Base-by-base conservation (phyloP, 495 filamentous ascomycete genomes). In the Paragyromitra xinjiangensis region DNA sequence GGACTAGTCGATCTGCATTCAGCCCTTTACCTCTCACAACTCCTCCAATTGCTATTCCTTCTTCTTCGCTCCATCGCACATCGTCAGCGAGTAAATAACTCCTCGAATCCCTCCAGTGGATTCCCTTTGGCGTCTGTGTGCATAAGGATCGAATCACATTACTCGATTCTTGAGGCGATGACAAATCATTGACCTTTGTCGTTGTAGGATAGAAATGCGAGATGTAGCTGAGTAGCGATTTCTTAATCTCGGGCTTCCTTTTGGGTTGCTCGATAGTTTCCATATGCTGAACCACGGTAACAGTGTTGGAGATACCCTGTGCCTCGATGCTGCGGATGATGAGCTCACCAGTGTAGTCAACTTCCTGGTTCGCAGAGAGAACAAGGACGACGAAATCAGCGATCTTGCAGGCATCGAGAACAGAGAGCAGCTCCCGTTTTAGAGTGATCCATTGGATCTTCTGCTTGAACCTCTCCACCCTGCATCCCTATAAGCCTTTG, bases 61-160 rank as follows among this genome's bases (percentile, higher is more conserved):
- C 88, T 4, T 84, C 84, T 9, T 87, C 86, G 11, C 88, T 86
- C 89, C 92, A 95, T 80, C 88, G 83, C 22, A 97, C 87, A 64
- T 93, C 88, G 76, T 99, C 95, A 7, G 94, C 89, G 29, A 97
- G 85, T 91, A 99, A 93, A 92, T 95, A 99, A 77, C 93, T 95
- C 74, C 95, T 87, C 73, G 96, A 91, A 72, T 98, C 96, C 80
- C 96, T 89, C 95, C 95, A 99, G 58, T 89, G 86, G 22, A 99
- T 88, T 8, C 96, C 96, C 84, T 97, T 98, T 26, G 96, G 95
- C 9, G 90, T 93, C 6, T 90, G 91, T 66, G 91, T 96, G 84
- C 95, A 99, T 16, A 99, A 84, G 22, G 93, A 94, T 24, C 96
- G 90, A 82, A 98, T 92, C 14, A 95, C 85, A 80, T 97, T 98